Evolutionary conservation across 2,329 filamentous ascomycete species (phyloP).

Genomic region (Rhynchosporium graminicola): DNA sequence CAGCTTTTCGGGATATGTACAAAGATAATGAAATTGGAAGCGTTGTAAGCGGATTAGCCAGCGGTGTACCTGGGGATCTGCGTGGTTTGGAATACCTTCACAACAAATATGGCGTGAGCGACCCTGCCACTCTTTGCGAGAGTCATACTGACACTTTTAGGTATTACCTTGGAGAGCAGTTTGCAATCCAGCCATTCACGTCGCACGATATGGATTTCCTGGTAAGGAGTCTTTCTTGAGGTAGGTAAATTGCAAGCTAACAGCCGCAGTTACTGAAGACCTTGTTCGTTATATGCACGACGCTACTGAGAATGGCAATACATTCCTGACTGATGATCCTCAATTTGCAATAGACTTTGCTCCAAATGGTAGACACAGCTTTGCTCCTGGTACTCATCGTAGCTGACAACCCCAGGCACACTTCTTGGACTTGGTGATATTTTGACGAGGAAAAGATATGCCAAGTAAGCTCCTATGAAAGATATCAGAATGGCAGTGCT

Average conservation of each 20-base stretch:
- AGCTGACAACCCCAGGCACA: conserved; percentile 44
- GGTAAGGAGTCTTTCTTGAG: conserved; percentile 25
- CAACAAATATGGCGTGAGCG: conserved; percentile 61
- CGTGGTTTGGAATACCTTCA: conserved; percentile 80
- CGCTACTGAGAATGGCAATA: conserved; percentile 46
- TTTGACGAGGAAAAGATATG: conserved; percentile 66
- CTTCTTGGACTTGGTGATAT: conserved; percentile 60
- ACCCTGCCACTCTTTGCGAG: background rate
- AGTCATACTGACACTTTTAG: conserved; percentile 36
- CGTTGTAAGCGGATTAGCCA: conserved; percentile 70
- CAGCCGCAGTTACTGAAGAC: conserved; percentile 63
- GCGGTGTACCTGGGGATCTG: conserved; percentile 72
- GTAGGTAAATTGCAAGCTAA: background rate
- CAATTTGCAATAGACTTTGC: conserved; percentile 71
- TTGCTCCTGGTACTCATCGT: background rate
- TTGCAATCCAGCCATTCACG: conserved; percentile 69
- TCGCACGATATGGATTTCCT: conserved; percentile 72
- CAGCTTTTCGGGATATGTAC: conserved; percentile 84
- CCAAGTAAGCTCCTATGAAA: conserved; percentile 43
- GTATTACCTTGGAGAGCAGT: conserved; percentile 68
- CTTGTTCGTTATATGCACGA: conserved; percentile 70
- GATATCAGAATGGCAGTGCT: background rate
- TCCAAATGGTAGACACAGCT: conserved; percentile 52
- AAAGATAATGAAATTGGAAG: conserved; percentile 67
- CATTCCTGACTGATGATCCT: conserved; percentile 62